Evolutionary conservation across 1,284 basidiomycete genomes (phyloP).

Genomic region (Leccinum pallidistipes): DNA sequence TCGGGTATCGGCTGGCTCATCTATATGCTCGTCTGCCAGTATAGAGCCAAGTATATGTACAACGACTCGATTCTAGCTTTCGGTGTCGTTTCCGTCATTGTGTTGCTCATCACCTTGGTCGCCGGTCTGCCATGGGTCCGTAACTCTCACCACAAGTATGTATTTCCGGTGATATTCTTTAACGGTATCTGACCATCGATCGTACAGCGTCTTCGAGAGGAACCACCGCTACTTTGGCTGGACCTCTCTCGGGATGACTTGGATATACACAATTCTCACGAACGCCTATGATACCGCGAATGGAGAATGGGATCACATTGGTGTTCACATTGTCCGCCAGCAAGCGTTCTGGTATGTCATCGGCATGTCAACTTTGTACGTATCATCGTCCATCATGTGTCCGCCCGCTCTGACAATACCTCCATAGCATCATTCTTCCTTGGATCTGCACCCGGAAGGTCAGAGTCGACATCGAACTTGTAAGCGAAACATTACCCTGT

Average conservation of each 20-base stretch:
- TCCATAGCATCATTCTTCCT: slow-evolving; percentile 60
- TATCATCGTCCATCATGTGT: slow-evolving; percentile 6
- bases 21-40: slow-evolving; percentile 58
- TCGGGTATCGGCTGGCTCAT: slow-evolving; percentile 68
- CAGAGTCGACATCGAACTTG: slow-evolving; percentile 71
- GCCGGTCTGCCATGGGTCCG: slow-evolving; percentile 71
- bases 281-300: slow-evolving; percentile 57
- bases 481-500: slow-evolving; percentile 35
- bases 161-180: slow-evolving; percentile 4
- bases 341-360: slow-evolving; percentile 77
- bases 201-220: slow-evolving; percentile 63
- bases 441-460: slow-evolving; percentile 78
- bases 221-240: slow-evolving; percentile 78
- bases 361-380: slow-evolving; percentile 72
- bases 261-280: slow-evolving; percentile 65
- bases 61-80: slow-evolving; percentile 56
- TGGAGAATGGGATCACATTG: slow-evolving; percentile 55
- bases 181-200: slow-evolving; percentile 6
- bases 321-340: slow-evolving; percentile 55
- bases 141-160: slow-evolving; percentile 76
- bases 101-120: slow-evolving; percentile 54
- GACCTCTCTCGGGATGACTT: slow-evolving; percentile 60
- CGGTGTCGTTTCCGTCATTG: slow-evolving; percentile 54
- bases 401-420: slow-evolving; percentile 10
- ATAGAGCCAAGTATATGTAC: slow-evolving; percentile 44